Evolutionary conservation across 2,329 filamentous ascomycete genomes (phyloP).

Genomic region (Botrytis fabae): DNA sequence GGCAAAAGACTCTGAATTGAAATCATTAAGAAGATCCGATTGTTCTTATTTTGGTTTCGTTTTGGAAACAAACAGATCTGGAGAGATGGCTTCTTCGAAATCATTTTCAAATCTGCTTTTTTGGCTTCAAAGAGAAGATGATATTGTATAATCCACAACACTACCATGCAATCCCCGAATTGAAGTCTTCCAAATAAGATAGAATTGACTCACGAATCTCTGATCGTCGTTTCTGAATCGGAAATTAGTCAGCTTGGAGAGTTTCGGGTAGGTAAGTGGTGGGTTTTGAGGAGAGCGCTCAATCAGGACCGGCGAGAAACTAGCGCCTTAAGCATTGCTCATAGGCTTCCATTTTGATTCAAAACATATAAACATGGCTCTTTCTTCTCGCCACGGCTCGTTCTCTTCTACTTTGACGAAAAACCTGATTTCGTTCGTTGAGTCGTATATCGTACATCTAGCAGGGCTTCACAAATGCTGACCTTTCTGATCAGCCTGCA

Average conservation of each 20-base stretch:
- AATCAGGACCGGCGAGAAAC: not conserved
- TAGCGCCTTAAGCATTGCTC: not conserved
- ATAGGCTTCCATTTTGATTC: not conserved
- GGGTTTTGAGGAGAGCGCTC: not conserved
- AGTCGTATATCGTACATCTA: not conserved
- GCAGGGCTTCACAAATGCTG: not conserved
- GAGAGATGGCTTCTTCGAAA: too few relatives aligned
- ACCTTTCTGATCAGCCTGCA: not conserved
- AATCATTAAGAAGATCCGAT: not conserved
- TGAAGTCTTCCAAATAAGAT: too few relatives aligned
- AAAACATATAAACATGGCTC: not conserved
- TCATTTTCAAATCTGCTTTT: too few relatives aligned
- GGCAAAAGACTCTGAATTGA: too few relatives aligned
- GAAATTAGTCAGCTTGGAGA: not conserved
- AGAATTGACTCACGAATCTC: not conserved
- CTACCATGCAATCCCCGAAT: too few relatives aligned
- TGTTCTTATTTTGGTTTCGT: too few relatives aligned
- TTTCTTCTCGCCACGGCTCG: not conserved
- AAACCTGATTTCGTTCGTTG: not conserved
- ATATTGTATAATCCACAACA: too few relatives aligned
- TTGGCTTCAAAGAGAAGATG: too few relatives aligned
- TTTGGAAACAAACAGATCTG: too few relatives aligned
- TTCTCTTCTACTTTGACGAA: not conserved
- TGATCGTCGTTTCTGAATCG: not conserved
- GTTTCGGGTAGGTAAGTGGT: not conserved